phyloP scores from a whole-genome alignment of 768 basidiomycete genomes.

The Lanmaoa pseudosensibilis region DNA sequence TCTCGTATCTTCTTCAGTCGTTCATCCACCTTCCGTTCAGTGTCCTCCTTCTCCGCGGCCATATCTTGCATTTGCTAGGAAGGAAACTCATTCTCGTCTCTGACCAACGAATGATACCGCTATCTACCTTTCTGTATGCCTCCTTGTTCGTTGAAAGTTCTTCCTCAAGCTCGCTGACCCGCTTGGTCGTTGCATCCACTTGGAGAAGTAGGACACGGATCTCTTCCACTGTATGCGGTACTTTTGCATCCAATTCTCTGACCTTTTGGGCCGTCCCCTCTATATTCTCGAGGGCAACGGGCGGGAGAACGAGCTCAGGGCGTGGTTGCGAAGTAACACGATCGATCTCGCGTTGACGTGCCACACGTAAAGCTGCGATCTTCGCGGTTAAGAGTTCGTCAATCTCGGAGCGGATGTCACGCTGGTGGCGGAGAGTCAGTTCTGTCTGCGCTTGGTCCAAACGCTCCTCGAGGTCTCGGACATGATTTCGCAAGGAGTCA shows the following conservation, averaged over 20 bases:
- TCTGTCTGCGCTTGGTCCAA: conserved; percentile 33
- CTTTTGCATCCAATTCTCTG: conserved; percentile 22
- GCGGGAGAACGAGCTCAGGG: conserved; percentile 24
- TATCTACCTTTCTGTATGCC: conserved; percentile 20
- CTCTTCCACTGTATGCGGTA: conserved; percentile 26
- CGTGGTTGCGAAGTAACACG: conserved; percentile 13
- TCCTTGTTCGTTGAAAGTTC: conserved; percentile 21
- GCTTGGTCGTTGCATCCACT: conserved; percentile 22
- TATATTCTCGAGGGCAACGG: conserved; percentile 13
- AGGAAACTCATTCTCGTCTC: conserved; percentile 1
- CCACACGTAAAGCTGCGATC: conserved; percentile 21
- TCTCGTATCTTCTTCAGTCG: conserved; percentile 15
- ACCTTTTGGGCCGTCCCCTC: conserved; percentile 18
- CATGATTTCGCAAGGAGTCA: conserved; percentile 15
- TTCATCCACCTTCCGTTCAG: conserved; percentile 13
- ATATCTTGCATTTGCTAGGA: conserved; percentile 20
- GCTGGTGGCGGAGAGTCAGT: conserved; percentile 27
- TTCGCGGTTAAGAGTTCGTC: conserved; percentile 19
- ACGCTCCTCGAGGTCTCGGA: conserved; percentile 29
- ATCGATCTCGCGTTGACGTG: conserved; percentile 24
- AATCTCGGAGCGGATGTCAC: conserved; percentile 19
- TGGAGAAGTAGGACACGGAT: conserved; percentile 27
- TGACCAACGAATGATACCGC: not conserved
- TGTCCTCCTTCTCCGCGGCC: conserved; percentile 12
- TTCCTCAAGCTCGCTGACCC: conserved; percentile 22